Evolutionary conservation across 768 basidiomycete species (phyloP).

Genomic region (Trametes villosa): DNA sequence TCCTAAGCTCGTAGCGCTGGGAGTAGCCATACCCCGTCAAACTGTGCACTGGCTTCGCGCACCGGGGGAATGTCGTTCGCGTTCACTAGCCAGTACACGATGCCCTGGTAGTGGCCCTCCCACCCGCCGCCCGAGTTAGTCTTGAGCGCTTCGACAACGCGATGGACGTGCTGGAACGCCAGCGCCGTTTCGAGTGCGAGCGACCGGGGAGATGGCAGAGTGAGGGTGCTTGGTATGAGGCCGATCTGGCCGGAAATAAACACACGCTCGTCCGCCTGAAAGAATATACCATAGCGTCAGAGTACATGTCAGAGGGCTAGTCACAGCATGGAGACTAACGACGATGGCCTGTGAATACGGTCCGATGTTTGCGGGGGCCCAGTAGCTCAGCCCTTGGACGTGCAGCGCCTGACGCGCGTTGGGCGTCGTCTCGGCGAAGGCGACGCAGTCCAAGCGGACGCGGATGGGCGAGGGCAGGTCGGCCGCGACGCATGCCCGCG

Average conservation of each 20-base stretch:
- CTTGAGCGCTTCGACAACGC: slow-evolving; percentile 65
- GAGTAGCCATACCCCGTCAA: slow-evolving; percentile 26
- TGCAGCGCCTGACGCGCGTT: slow-evolving; percentile 76
- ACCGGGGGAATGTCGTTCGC: slow-evolving; percentile 43
- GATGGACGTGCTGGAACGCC: slow-evolving; percentile 76
- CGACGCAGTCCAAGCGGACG: slow-evolving; percentile 80
- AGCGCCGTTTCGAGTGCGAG: slow-evolving; percentile 72
- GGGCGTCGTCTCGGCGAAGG: slow-evolving; percentile 50
- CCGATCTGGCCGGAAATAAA: slow-evolving; percentile 97
- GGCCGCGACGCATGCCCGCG: slow-evolving; percentile 91
- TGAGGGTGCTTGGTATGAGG: slow-evolving; percentile 73
- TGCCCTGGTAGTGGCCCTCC: slow-evolving; percentile 63
- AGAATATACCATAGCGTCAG: neutral
- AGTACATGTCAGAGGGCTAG: neutral
- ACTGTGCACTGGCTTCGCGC: slow-evolving; percentile 42
- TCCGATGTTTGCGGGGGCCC: slow-evolving; percentile 99
- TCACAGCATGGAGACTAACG: slow-evolving; percentile 48
- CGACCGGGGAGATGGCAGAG: slow-evolving; percentile 63
- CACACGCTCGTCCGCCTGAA: slow-evolving; percentile 72
- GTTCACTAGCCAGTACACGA: slow-evolving; percentile 74
- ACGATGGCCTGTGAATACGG: slow-evolving; percentile 94
- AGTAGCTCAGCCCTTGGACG: slow-evolving; percentile 95
- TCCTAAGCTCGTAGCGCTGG: too few relatives aligned
- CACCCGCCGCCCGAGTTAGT: slow-evolving; percentile 59
- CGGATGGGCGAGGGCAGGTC: slow-evolving; percentile 61